phyloP scores from a whole-genome alignment of 2,329 filamentous ascomycete species.

The Penicillium sp. region DNA sequence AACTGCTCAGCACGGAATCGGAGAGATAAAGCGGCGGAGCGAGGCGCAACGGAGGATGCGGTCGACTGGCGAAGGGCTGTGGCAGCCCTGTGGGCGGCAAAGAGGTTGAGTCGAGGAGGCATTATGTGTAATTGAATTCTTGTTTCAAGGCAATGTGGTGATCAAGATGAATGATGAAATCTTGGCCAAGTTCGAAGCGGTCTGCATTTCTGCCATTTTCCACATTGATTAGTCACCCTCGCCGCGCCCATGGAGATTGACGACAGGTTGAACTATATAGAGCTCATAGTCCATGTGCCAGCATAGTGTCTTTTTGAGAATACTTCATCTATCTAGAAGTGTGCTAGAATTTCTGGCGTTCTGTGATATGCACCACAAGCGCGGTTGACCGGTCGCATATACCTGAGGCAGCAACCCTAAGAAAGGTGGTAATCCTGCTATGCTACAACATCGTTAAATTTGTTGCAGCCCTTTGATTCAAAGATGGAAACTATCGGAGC shows the following conservation, averaged over 20 bases:
- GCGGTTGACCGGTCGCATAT: not conserved
- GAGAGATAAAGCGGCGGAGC: conserved; percentile 25
- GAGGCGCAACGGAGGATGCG: conserved; percentile 22
- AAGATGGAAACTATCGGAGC: not conserved
- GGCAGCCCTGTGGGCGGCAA: conserved; percentile 36
- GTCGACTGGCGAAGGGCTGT: conserved; percentile 34
- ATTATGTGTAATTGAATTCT: conserved; percentile 38
- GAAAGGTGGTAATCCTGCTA: not conserved
- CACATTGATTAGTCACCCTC: conserved; percentile 20
- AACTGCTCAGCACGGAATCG: conserved; percentile 18
- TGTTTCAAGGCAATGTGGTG: conserved; percentile 1
- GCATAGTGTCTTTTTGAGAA: not conserved
- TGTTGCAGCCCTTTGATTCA: not conserved
- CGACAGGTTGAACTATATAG: not conserved
- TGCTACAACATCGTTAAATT: not conserved
- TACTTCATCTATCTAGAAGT: not conserved
- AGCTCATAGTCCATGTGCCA: not conserved
- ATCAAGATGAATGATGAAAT: conserved; percentile 5
- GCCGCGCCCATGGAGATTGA: not conserved
- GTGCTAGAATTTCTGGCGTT: not conserved
- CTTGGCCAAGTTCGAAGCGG: conserved; percentile 9
- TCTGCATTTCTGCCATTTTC: conserved; percentile 23
- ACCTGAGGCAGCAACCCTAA: not conserved
- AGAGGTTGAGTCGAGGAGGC: conserved; percentile 58
- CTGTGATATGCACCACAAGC: not conserved